Evolutionary conservation across 352 stramenopile genomes (phyloP).

Genomic region (Globisporangium canariense): DNA sequence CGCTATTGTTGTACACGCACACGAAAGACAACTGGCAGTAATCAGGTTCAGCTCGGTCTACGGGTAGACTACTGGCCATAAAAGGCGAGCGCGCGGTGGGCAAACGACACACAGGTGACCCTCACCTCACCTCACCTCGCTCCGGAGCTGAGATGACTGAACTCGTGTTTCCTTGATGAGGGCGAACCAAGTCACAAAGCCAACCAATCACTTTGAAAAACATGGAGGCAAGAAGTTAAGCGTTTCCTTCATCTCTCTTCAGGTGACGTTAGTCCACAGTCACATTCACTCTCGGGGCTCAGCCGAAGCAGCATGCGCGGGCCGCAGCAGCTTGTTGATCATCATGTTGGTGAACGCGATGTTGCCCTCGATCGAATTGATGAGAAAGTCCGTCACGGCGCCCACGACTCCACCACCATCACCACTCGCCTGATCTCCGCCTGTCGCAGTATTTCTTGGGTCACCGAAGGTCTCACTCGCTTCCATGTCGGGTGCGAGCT

Average conservation of each 20-base stretch:
- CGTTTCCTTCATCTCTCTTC: not conserved
- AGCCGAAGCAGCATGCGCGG: not conserved
- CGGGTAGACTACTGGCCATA: no score
- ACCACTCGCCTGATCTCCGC: not conserved
- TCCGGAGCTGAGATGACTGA: no score
- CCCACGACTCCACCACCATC: not conserved
- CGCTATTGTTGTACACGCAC: no score
- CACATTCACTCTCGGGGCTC: not conserved
- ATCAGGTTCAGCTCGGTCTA: no score
- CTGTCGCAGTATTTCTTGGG: not conserved
- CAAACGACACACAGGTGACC: no score
- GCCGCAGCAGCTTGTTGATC: not conserved
- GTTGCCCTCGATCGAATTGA: slow-evolving; percentile 5
- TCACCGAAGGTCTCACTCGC: not conserved
- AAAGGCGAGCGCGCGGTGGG: no score
- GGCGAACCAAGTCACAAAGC: no score
- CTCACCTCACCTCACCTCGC: no score
- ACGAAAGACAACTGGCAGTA: no score
- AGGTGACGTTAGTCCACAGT: not conserved
- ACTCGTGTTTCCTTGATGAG: no score
- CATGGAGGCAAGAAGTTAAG: no score
- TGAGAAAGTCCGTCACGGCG: slow-evolving; percentile 1
- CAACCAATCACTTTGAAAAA: no score
- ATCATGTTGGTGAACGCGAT: slow-evolving; percentile 5
- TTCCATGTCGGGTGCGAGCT: not conserved